Evolutionary conservation across 495 filamentous ascomycete species (phyloP), one percentile per base, ranked within the genome.

Genomic region (Podospora sp.): DNA sequence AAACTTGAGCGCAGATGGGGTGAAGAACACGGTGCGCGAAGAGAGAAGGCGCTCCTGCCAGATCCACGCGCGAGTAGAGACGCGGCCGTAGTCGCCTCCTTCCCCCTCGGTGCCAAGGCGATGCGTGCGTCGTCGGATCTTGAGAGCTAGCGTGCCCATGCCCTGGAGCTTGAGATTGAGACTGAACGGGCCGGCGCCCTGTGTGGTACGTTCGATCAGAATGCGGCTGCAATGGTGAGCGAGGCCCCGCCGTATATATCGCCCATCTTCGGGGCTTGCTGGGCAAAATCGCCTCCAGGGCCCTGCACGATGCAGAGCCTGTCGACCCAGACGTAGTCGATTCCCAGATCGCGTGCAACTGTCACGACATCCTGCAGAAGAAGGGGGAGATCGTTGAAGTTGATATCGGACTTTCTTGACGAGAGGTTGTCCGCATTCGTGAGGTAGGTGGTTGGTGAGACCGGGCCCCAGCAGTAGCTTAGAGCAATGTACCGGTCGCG

Each of bases 381-480:
- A 8, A 33, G 29, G 3, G 29, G 29, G 8, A 33, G 29, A 8
- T 33, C 29, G 29, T 33, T 33, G 29, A 4, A 33, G 29, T 8
- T 8, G 29, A 33, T 33, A 33, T 8, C 29, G 8, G 29, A 33
- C 29, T 33, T 33, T 8, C 29, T 33, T 8, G 29, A 33, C 4
- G 29, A 36, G 11, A 63, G 26, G 29, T 27, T 68, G 6, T 21
- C 12, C 7, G 29, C 33, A 16, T 68, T 33, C 5, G 65, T 68
- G 50, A 68, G 65, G 22, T 46, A 68, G 24, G 64, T 65, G 1
- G 62, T 24, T 29, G 56, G 29, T 11, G 26, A 33, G 14, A 53
- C 60, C 4, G 68, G 49, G 2, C 68, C 68, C 65, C 65, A 70
- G 49, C 68, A 70, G 46, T 70, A 70, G 35, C 64, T 67, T 4